Percentiles rank a stretch among this genome's conserved stretches.
These are phyloP conservation scores for Remersonia thermophila DNA, from an alignment of 2,329 filamentous ascomycete species.

Conservation along the genomic window DNA sequence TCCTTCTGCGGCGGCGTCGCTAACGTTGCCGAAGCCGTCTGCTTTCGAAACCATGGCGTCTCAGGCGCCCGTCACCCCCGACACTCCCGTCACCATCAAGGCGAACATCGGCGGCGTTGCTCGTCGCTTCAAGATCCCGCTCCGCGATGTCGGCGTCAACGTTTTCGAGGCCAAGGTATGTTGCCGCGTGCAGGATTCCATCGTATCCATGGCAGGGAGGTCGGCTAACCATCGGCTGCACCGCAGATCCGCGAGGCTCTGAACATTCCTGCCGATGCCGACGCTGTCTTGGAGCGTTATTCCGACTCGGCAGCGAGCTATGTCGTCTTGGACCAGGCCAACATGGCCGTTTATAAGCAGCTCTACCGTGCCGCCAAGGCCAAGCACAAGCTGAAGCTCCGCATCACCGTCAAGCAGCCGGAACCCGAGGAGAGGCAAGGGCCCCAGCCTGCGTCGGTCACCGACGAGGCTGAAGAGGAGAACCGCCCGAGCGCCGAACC, in stretches of 20 bases:
- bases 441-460: constrained; percentile 6
- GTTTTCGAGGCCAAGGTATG: constrained; percentile 76
- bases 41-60: constrained; percentile 24
- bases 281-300: constrained; percentile 74
- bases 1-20: neutral
- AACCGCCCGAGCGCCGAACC: constrained; percentile 21
- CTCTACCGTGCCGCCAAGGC: constrained; percentile 94
- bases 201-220: neutral
- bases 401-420: constrained; percentile 41
- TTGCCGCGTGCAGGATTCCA: constrained; percentile 16
- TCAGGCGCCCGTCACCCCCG: constrained; percentile 31
- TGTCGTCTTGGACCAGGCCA: constrained; percentile 64
- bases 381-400: constrained; percentile 91
- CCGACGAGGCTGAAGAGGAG: constrained; percentile 11
- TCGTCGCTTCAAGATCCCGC: constrained; percentile 77
- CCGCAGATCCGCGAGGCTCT: constrained; percentile 59
- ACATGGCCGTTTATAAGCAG: constrained; percentile 84
- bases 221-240: neutral
- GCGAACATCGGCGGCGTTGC: constrained; percentile 63
- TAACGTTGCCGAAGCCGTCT: constrained; percentile 1
- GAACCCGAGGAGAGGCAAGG: constrained; percentile 15
- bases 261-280: constrained; percentile 46
- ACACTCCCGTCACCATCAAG: constrained; percentile 77
- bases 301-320: constrained; percentile 82
- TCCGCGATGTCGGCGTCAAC: constrained; percentile 66